phyloP scores from a whole-genome alignment of 1,284 basidiomycete genomes.

The Jaminaea rosea region DNA sequence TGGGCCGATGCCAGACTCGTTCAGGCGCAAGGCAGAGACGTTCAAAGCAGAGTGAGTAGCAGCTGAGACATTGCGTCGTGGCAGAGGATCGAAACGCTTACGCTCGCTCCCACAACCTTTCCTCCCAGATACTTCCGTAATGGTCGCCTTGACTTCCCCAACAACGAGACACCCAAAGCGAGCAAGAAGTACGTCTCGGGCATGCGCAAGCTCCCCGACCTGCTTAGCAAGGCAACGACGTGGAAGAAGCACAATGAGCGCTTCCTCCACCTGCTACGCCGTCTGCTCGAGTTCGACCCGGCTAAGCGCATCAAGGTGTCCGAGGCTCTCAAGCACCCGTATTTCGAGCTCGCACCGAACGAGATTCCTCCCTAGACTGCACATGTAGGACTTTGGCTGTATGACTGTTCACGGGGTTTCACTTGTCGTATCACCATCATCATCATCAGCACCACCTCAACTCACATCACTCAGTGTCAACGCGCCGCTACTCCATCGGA shows the following conservation, averaged over 20 bases:
- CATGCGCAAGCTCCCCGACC: slow-evolving; percentile 74
- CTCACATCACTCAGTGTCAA: no score
- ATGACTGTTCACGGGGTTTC: no score
- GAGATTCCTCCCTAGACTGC: slow-evolving; percentile 38
- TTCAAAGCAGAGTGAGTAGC: slow-evolving; percentile 80
- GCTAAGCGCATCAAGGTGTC: slow-evolving; percentile 51
- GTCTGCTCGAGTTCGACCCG: slow-evolving; percentile 84
- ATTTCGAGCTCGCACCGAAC: slow-evolving; percentile 34
- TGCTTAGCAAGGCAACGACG: slow-evolving; percentile 55
- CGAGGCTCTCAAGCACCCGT: slow-evolving; percentile 41
- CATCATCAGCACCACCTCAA: no score
- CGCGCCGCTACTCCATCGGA: no score
- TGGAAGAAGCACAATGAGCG: slow-evolving; percentile 55
- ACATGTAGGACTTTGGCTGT: no score
- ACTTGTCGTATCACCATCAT: no score
- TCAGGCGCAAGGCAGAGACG: slow-evolving; percentile 52
- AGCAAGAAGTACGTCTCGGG: slow-evolving; percentile 87
- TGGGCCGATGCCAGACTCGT: slow-evolving; percentile 85
- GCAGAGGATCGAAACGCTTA: no score
- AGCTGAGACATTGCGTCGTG: no score
- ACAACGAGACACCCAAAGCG: slow-evolving; percentile 71
- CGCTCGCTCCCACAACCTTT: no score
- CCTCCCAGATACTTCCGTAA: slow-evolving; percentile 94
- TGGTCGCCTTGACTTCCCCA: slow-evolving; percentile 79
- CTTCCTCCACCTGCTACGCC: slow-evolving; percentile 78